Evolutionary conservation across 305 asterid species (phyloP).

Genomic region (Solanum hybrid): DNA sequence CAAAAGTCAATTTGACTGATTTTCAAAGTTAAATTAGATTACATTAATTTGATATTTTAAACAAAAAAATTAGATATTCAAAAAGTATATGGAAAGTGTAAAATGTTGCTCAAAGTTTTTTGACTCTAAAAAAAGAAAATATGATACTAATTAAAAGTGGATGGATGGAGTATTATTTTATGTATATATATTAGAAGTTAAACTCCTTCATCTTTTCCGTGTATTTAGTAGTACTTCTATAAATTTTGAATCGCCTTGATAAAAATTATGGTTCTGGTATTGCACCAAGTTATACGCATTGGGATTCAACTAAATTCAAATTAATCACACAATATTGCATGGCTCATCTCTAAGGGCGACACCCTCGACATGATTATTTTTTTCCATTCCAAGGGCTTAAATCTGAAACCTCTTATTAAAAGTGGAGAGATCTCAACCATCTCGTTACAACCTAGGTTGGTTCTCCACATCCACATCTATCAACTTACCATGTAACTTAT

Average conservation of each 20-base stretch:
- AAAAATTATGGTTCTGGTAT: not conserved
- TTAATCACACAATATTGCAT: not conserved
- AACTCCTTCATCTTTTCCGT: not conserved
- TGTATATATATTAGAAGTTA: not conserved
- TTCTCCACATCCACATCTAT: not conserved
- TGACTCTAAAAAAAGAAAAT: not conserved
- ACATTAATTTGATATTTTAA: too few relatives aligned
- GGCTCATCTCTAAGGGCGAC: not conserved
- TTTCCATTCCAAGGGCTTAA: not conserved
- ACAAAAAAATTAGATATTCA: not conserved
- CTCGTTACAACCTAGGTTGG: not conserved
- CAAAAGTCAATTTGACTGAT: not conserved
- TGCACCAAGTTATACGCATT: not conserved
- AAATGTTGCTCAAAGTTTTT: not conserved
- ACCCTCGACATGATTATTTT: not conserved
- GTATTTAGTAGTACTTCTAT: not conserved
- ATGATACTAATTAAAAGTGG: not conserved
- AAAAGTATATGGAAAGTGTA: too few relatives aligned
- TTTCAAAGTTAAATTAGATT: too few relatives aligned
- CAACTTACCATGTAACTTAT: not conserved
- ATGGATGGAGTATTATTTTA: not conserved
- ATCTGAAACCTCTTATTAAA: not conserved
- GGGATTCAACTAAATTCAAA: not conserved
- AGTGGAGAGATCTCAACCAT: not conserved
- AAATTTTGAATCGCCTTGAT: not conserved